A percentile compares a stretch with the other conserved stretches of the same genome.
phyloP scores from a whole-genome alignment of 352 stramenopile species.

The Pythium rhizo-oryzae region DNA sequence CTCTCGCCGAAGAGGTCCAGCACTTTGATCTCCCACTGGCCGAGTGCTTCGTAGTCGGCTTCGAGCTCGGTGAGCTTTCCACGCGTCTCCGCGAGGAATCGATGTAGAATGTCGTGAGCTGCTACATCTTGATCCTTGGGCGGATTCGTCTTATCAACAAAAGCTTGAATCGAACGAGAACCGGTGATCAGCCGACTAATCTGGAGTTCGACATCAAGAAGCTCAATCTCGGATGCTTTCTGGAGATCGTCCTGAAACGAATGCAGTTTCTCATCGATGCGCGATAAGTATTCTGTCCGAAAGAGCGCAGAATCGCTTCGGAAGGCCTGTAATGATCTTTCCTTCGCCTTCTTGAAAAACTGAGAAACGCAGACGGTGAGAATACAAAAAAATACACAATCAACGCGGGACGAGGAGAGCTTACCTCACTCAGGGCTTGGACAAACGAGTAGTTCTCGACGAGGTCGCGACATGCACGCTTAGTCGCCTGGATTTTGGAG shows the following conservation, averaged over 20 bases:
- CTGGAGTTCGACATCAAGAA: constrained; percentile 67
- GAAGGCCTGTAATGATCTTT: constrained; percentile 44
- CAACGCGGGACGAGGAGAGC: background rate
- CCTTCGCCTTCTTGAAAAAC: constrained; percentile 50
- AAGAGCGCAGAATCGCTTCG: constrained; percentile 36
- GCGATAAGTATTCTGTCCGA: constrained; percentile 35
- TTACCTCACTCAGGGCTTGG: constrained; percentile 50
- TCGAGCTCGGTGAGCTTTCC: constrained; percentile 48
- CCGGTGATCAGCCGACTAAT: constrained; percentile 58
- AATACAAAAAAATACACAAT: too few relatives aligned
- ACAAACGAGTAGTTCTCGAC: constrained; percentile 74
- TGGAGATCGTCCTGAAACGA: constrained; percentile 64
- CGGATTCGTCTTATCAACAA: constrained; percentile 42
- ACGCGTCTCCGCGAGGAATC: constrained; percentile 51
- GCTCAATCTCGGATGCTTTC: constrained; percentile 52
- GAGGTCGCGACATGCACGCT: constrained; percentile 64
- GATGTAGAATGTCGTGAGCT: constrained; percentile 49
- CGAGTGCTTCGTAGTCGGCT: constrained; percentile 64
- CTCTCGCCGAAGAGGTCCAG: constrained; percentile 67
- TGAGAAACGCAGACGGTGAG: constrained; percentile 8
- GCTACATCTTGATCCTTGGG: constrained; percentile 39
- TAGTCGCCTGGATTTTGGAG: constrained; percentile 53
- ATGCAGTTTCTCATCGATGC: constrained; percentile 54
- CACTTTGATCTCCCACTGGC: constrained; percentile 63
- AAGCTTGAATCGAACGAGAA: constrained; percentile 44